A percentile compares a stretch with the other conserved stretches of the same genome.
phyloP scores from a whole-genome alignment of 2,329 filamentous ascomycete genomes.

The Beauveria bassiana region DNA sequence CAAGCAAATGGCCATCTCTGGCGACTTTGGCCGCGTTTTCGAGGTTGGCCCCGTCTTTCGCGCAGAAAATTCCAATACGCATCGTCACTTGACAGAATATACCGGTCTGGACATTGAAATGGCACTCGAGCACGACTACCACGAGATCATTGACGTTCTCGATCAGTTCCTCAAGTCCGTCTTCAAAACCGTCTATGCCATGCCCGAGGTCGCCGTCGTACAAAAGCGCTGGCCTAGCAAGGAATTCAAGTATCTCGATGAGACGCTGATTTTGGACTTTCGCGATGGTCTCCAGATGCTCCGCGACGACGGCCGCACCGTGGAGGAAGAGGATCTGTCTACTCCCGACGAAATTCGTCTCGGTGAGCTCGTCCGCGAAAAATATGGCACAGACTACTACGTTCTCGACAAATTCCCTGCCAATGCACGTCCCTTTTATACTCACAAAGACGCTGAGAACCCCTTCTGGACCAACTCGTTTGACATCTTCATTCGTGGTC shows the following conservation, averaged over 20 bases:
- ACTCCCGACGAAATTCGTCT: constrained; percentile 83
- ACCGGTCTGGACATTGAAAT: constrained; percentile 91
- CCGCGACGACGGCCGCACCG: constrained; percentile 72
- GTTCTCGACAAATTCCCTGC: constrained; percentile 89
- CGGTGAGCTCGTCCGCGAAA: constrained; percentile 76
- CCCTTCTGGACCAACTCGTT: constrained; percentile 79
- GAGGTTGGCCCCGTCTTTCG: constrained; percentile 70
- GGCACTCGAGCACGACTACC: constrained; percentile 81
- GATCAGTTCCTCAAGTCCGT: constrained; percentile 78
- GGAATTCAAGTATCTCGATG: constrained; percentile 77
- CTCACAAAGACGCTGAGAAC: constrained; percentile 72
- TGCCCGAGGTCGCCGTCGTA: constrained; percentile 67
- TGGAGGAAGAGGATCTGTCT: constrained; percentile 67
- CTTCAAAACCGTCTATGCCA: constrained; percentile 33
- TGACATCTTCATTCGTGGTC: constrained; percentile 87
- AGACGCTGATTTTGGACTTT: constrained; percentile 78
- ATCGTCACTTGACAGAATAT: constrained; percentile 89
- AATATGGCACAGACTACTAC: constrained; percentile 85
- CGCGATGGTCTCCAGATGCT: constrained; percentile 72
- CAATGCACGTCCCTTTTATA: constrained; percentile 81
- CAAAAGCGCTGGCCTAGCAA: constrained; percentile 80
- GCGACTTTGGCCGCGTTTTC: constrained; percentile 83
- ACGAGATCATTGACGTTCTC: constrained; percentile 73
- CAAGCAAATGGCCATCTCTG: constrained; percentile 87
- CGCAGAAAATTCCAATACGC: constrained; percentile 92